Base-by-base conservation (phyloP, 169 alveolate species). In the Amoebophrya sp. region DNA sequence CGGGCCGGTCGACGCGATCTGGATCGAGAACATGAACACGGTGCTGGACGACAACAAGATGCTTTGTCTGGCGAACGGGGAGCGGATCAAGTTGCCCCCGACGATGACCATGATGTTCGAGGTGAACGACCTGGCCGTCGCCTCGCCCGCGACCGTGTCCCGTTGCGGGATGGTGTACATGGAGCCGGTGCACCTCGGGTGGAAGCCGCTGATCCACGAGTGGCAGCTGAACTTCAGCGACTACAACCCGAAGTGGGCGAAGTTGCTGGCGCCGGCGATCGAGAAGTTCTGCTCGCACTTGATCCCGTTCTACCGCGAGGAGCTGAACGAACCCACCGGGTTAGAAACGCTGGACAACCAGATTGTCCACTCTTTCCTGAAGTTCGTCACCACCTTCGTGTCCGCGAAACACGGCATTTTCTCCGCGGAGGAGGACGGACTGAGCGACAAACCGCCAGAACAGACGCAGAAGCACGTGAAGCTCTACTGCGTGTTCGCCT, bases 11-110 rank as follows among this genome's bases (percentile, higher is more conserved):
- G 99, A 98, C 93, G 98, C 99, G 3, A 98, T 97, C 90, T 98
- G 99, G 99, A 97, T 97, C 92, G 99, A 98, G 95, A 95, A 97
- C 41, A 95, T 97, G 95, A 98, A 98, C 95, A 97, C 99, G 77
- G 99, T 97, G 77, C 96, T 98, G 98, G 99, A 98, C 94, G 99
- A 98, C 94, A 98, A 98, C 94, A 98, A 97, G 94, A 98, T 96
- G 91, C 96, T 98, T 3, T 97, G 99, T 77, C 95, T 97, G 32
- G 95, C 96, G 89, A 96, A 98, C 39, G 96, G 96, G 23, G 99
- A 98, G 94, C 94, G 99, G 41, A 97, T 98, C 93, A 98, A 98
- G 88, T 95, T 98, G 77, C 96, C 98, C 89, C 98, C 97, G 10
- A 96, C 96, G 91, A 97, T 98, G 99, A 97, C 98, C 92, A 94